These are phyloP conservation scores for Claviceps digitariae DNA, from an alignment of 2,329 filamentous ascomycete species.

Conservation along the genomic window DNA sequence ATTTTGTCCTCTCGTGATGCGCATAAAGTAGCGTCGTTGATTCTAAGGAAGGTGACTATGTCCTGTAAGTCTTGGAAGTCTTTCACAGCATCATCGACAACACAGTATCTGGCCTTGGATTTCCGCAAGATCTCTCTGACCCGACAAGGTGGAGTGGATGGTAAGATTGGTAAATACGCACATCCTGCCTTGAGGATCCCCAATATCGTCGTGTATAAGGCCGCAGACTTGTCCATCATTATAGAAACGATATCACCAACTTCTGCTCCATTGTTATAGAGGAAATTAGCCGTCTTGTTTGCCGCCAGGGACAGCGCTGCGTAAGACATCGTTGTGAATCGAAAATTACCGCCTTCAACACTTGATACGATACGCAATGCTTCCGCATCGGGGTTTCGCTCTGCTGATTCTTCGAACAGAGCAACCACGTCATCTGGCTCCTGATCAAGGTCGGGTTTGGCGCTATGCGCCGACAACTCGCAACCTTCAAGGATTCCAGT, in stretches of 20 bases:
- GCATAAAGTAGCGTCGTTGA: constrained; percentile 17
- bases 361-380: constrained; percentile 52
- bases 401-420: constrained; percentile 37
- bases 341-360: constrained; percentile 8
- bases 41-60: constrained; percentile 17
- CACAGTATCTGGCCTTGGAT: constrained; percentile 34
- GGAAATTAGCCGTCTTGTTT: constrained; percentile 45
- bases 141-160: constrained; percentile 52
- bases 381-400: constrained; percentile 31
- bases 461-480: constrained; percentile 36
- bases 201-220: constrained; percentile 62
- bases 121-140: constrained; percentile 48
- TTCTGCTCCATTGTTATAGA: constrained; percentile 33
- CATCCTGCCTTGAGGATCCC: constrained; percentile 62
- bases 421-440: constrained; percentile 3
- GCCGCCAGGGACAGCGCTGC: constrained; percentile 46
- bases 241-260: constrained; percentile 54
- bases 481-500: constrained; percentile 13
- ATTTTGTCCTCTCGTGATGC: constrained; percentile 24
- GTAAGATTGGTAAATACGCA: constrained; percentile 68
- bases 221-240: constrained; percentile 61
- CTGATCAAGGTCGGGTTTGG: constrained; percentile 13
- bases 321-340: constrained; percentile 43
- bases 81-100: constrained; percentile 24
- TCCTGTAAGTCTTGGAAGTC: constrained; percentile 6